Percentiles rank a stretch among this genome's conserved stretches.
phyloP scores from a whole-genome alignment of 164 flowering plant genomes.

The Kingdonia uniflora region DNA sequence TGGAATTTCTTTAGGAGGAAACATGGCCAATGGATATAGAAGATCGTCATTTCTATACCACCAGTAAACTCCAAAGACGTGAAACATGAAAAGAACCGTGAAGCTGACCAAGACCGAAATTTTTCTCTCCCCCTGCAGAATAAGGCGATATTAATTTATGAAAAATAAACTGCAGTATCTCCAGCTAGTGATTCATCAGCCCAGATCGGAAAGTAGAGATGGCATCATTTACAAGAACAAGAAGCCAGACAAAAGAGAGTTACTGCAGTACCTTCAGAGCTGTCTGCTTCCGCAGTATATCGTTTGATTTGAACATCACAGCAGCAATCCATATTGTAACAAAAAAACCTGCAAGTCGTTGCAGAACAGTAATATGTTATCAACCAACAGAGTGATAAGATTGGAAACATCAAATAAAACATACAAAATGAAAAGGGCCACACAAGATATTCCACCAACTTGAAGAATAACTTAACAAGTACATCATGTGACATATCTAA shows the following conservation, averaged over 20 bases:
- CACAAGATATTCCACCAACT: too few species aligned
- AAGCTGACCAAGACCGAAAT: constrained; percentile 49
- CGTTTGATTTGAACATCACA: constrained; percentile 96
- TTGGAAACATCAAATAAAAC: too few species aligned
- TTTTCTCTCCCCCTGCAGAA: constrained; percentile 89
- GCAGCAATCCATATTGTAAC: constrained; percentile 95
- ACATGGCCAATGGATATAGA: constrained; percentile 72
- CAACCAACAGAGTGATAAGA: too few species aligned
- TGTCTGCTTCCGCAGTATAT: constrained; percentile 84
- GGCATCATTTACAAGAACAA: too few species aligned
- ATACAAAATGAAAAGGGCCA: too few species aligned
- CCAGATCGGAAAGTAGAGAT: too few species aligned
- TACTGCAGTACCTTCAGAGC: constrained; percentile 67
- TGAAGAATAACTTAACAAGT: too few species aligned
- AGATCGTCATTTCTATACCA: constrained; percentile 87
- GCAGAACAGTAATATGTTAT: constrained; percentile 12
- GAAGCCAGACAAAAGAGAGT: background rate
- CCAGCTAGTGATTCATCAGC: too few species aligned
- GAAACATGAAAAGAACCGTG: constrained; percentile 47
- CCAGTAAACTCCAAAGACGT: constrained; percentile 84
- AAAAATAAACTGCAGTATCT: too few species aligned
- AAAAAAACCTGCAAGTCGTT: constrained; percentile 63
- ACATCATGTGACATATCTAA: too few species aligned
- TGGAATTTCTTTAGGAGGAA: constrained; percentile 89
- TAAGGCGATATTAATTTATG: background rate